A percentile compares a stretch with the other conserved stretches of the same genome.
phyloP scores from a whole-genome alignment of 2,329 filamentous ascomycete genomes.

The Cryphonectria japonica region DNA sequence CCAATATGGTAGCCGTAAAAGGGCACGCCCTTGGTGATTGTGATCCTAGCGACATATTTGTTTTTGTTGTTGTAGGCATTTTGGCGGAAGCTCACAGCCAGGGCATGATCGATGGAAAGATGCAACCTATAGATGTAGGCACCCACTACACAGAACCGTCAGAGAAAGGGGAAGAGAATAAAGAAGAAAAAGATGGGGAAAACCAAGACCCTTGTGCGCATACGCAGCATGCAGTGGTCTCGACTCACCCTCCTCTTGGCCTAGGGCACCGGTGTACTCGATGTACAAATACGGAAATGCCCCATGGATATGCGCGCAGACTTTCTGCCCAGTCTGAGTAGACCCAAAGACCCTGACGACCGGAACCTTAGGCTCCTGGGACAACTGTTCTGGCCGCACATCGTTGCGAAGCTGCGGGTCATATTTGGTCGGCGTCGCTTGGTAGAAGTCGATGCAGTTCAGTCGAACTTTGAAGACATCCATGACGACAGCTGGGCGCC shows the following conservation, averaged over 20 bases:
- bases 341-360: slow-evolving; percentile 90
- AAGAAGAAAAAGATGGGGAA: background rate
- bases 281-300: slow-evolving; percentile 96
- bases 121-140: slow-evolving; percentile 79
- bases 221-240: background rate
- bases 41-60: slow-evolving; percentile 85
- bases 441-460: slow-evolving; percentile 96
- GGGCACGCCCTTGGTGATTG: slow-evolving; percentile 87
- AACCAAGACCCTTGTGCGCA: background rate
- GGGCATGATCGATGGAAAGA: slow-evolving; percentile 85
- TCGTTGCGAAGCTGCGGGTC: slow-evolving; percentile 78
- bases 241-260: slow-evolving; percentile 66
- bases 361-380: slow-evolving; percentile 74
- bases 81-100: slow-evolving; percentile 82
- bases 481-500: slow-evolving; percentile 42
- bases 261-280: slow-evolving; percentile 75
- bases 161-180: background rate
- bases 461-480: slow-evolving; percentile 85
- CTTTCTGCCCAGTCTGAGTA: slow-evolving; percentile 92
- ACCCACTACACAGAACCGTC: slow-evolving; percentile 56
- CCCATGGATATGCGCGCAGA: slow-evolving; percentile 94
- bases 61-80: slow-evolving; percentile 70
- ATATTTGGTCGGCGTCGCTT: slow-evolving; percentile 75
- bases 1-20: slow-evolving; percentile 97
- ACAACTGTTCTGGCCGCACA: slow-evolving; percentile 59